Base-by-base conservation (phyloP, 2,329 filamentous ascomycete species). In the Aspergillus fumigatiaffinis region DNA sequence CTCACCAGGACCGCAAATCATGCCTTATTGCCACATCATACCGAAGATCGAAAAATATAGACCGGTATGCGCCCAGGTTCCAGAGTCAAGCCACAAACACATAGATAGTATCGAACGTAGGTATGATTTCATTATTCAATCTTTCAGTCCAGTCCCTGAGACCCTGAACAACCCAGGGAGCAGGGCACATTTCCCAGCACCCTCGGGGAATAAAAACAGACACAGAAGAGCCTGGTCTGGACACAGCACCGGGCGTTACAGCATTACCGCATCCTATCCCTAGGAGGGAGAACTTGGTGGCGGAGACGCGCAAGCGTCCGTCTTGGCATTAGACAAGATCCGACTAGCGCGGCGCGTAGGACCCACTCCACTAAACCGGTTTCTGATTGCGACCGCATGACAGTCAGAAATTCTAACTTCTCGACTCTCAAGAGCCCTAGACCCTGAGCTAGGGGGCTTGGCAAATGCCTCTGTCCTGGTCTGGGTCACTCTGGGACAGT, bases 231-330 rank as follows among this genome's bases (percentile, higher is more conserved):
- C 44, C 44, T 23, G 10, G 21, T 23, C 44, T 23, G 10, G 5
- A 23, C 44, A 26, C 53, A 58, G 46, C 56, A 56, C 47, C 52
- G 59, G 55, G 61, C 41, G 57, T 63, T 58, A 61, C 61, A 59
- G 53, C 57, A 60, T 63, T 60, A 61, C 59, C 46, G 21, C 10
- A 23, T 26, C 47, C 21, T 26, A 58, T 52, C 51, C 55, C 56
- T 62, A 52, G 56, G 54, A 56, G 55, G 52, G 54, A 57, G 51
- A 55, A 56, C 57, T 56, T 56, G 44, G 60, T 64, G 67, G 63
- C 67, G 70, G 69, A 73, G 71, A 73, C 71, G 70, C 71, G 71
- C 71, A 73, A 73, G 70, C 71, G 64, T 69, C 67, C 69, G 67
- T 70, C 71, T 73, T 73, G 71, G 71, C 70, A 65, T 53, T 55